Base-by-base conservation (phyloP, 2,329 filamentous ascomycete species). In the Raffaelea ambrosiae region DNA sequence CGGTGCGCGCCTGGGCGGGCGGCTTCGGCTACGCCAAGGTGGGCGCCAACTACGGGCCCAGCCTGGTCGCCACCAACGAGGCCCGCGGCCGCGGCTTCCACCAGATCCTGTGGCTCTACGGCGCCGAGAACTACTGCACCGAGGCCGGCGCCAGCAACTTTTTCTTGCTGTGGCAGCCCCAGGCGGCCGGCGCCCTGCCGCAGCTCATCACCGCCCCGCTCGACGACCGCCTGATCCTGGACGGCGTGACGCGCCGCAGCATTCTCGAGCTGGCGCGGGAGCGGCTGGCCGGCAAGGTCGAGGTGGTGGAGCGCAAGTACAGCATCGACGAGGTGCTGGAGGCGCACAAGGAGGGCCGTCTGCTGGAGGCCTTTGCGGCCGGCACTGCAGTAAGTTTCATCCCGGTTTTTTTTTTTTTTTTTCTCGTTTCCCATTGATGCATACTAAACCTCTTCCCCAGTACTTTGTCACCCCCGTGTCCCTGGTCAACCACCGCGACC, bases 61-160 rank as follows among this genome's bases (percentile, higher is more conserved):
- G 79, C 19, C 74, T 96, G 47, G 73, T 88, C 47, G 86, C 88
- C 3, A 89, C 89, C 43, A 75, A 76, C 18, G 85, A 90, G 64
- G 90, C 90, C 3, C 71, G 81, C 48, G 70, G 69, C 11, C 69
- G 77, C 38, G 90, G 91, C 0, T 96, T 81, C 66, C 79, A 91
- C 61, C 91, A 96, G 73, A 84, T 96, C 48, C 76, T 96, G n/a
- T 96, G 90, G 90, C 75, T 96, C 44, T 93, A 95, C 59, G 88
- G 88, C 1, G 66, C 78, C 38, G 75, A 91, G 56, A 79, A 78
- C 46, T 79, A 80, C 61, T 89, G 94, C 54, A 96, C 90, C 2
- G 90, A 96, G 70, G 90, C 90, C 2, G 90, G 90, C 4, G 90
- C 88, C 13, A 87, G 81, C 59, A 96, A 96, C 68, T 95, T 95